Evolutionary conservation across 768 basidiomycete species (phyloP), one percentile per base, ranked within the genome.

Genomic region (Trametes gibbosa): DNA sequence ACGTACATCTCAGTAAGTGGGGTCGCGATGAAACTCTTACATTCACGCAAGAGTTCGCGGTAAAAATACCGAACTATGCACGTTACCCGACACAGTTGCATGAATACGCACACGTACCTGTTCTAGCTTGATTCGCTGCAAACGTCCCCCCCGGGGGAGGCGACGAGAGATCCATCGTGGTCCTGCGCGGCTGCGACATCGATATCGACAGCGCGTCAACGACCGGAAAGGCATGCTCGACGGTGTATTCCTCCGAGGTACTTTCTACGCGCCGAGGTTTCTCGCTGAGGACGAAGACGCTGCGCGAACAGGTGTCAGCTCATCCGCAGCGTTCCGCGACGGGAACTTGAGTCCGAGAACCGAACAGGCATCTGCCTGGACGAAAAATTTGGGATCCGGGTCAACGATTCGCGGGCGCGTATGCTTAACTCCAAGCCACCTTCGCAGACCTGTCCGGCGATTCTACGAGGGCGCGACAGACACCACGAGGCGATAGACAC

Each of bases 221-320:
- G 32, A 90, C 80, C 3, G 86, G 85, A n/a, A 82, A 78, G 2
- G 81, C 74, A 50, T 76, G 77, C 57, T 83, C 75, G 9, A 84
- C 72, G 19, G 78, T 72, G 37, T 81, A 72, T 24, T 73, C 74
- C 19, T 73, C 72, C 27, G 66, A 50, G 14, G 66, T 47, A 41
- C 60, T 50, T 48, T 58, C 27, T 49, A 55, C 17, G 50, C 59
- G 9, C 51, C 54, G 32, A 34, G 68, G 40, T 50, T 72, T 77
- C 49, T 68, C 70, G 59, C 76, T 79, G 68, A 80, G 77, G 17
- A 85, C 68, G 62, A 83, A 83, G 29, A 84, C 66, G 61, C 83
- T 84, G 51, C 14, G 17, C 8, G 9, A 35, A 17, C 10, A 16
- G 6, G 25, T 13, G 46, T 56, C 9, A 56, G 46, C 37, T 3